Base-by-base conservation (phyloP, 2,329 filamentous ascomycete species). In the Xylogone sp. region DNA sequence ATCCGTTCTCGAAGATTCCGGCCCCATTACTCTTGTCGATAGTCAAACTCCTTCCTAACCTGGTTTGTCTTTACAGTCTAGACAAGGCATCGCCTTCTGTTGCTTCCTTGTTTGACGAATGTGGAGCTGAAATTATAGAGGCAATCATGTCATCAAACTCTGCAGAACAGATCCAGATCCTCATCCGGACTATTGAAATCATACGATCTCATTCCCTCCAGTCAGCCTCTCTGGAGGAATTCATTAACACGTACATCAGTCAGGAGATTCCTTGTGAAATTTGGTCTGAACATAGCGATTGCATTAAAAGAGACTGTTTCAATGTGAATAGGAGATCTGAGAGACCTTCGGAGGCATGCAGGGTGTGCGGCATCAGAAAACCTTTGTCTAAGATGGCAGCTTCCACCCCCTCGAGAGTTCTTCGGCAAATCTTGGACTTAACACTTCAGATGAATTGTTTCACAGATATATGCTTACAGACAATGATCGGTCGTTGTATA, bases 71-170 rank as follows among this genome's bases (percentile, higher is more conserved):
- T 2, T 42, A 19, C 21, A 39, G 46, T 16, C n/a, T 48, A 13
- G 29, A 21, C 19, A 21, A 21, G 21, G 46, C 46, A 6, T 48
- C 46, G 7, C 21, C 22, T 19, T 13, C 46, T 9, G 34, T 48
- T 21, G 46, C 46, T 16, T 27, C 19, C 5, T 29, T 48, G 27
- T 18, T 48, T 12, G 24, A 48, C 18, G 46, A 48, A 21, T 48
- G 34, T 42, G 29, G 29, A 8, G 46, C 20, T 10, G 46, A 48
- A 48, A 48, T 48, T 16, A 21, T 48, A 8, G 46, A 48, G 27
- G 29, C 46, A 6, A 29, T 48, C 8, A 48, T 48, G 46, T n/a
- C 46, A 12, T 22, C 22, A 16, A 39, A 3, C 20, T 21, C n/a
- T 3, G 18, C 46, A n/a, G 22, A 48, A 18, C 18, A 21, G 2